Evolutionary conservation across 2,329 filamentous ascomycete species (phyloP).

Genomic region (Thelonectria blattea): DNA sequence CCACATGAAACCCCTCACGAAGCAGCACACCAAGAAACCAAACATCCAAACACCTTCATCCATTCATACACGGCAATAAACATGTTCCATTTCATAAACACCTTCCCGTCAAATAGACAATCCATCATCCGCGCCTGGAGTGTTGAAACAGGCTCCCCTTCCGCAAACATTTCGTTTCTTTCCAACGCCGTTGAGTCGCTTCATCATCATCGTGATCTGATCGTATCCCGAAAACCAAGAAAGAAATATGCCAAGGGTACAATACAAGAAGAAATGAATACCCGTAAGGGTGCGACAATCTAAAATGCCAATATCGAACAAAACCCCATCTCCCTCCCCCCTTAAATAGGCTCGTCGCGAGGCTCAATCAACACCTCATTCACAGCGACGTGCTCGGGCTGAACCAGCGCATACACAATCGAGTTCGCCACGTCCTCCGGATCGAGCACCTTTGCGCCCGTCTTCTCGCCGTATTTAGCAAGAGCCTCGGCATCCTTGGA

Average conservation of each 20-base stretch:
- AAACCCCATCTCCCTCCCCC: background rate
- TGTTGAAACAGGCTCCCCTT: conserved; percentile 33
- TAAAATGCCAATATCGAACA: conserved; percentile 10
- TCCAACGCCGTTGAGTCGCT: conserved; percentile 32
- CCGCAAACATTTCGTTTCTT: conserved; percentile 23
- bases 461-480: conserved; percentile 78
- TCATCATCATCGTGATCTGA: conserved; percentile 29
- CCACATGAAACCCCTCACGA: background rate
- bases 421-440: conserved; percentile 74
- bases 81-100: conserved; percentile 5
- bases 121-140: conserved; percentile 20
- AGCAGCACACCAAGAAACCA: background rate
- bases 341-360: conserved; percentile 73
- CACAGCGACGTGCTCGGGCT: conserved; percentile 77
- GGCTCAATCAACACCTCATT: conserved; percentile 84
- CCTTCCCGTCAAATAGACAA: conserved; percentile 9
- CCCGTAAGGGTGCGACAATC: conserved; percentile 24
- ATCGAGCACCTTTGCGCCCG: conserved; percentile 76
- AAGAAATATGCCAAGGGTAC: conserved; percentile 2
- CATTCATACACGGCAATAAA: background rate
- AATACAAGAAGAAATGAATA: conserved; percentile 7
- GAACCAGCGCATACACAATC: conserved; percentile 76
- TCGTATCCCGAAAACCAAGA: conserved; percentile 19
- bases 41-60: background rate
- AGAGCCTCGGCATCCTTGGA: conserved; percentile 78